These are phyloP conservation scores for Aspergillus brasiliensis DNA, from an alignment of 2,329 filamentous ascomycete species.

Conservation along the genomic window DNA sequence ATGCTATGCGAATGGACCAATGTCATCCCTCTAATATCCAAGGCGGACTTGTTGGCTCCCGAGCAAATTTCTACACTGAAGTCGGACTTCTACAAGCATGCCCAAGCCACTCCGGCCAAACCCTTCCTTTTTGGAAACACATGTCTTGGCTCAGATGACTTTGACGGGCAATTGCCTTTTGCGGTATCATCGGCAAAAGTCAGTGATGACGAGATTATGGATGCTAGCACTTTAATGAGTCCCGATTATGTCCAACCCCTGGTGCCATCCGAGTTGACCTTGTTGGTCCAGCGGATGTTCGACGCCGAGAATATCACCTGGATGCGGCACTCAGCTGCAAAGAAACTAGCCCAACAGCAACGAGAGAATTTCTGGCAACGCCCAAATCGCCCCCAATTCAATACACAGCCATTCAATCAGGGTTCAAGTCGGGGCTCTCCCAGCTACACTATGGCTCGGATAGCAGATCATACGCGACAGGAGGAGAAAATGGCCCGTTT, in stretches of 20 bases:
- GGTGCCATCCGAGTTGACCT: constrained; percentile 69
- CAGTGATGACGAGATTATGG: constrained; percentile 79
- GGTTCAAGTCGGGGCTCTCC: constrained; percentile 34
- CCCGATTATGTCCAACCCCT: constrained; percentile 85
- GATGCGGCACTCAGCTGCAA: constrained; percentile 78
- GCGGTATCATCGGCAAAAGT: constrained; percentile 74
- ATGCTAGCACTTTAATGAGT: constrained; percentile 90
- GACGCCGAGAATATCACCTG: constrained; percentile 76
- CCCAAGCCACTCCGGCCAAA: constrained; percentile 54
- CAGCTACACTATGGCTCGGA: constrained; percentile 63
- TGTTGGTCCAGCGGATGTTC: constrained; percentile 74
- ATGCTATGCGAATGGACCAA: constrained; percentile 75
- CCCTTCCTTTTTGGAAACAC: constrained; percentile 66
- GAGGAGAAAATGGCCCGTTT: constrained; percentile 67
- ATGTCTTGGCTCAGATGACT: constrained; percentile 23
- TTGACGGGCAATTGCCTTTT: constrained; percentile 58
- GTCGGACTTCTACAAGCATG: constrained; percentile 44
- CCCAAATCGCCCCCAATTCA: not conserved
- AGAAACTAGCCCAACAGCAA: constrained; percentile 77
- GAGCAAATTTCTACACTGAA: constrained; percentile 64
- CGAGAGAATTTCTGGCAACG: constrained; percentile 31
- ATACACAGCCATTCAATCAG: constrained; percentile 33
- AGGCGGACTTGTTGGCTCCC: constrained; percentile 68
- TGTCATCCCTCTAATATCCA: constrained; percentile 78
- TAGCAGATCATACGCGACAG: constrained; percentile 60